Evolutionary conservation across 2,329 filamentous ascomycete species (phyloP), one percentile per base, ranked within the genome.

Genomic region (Trichophyton rubrum): DNA sequence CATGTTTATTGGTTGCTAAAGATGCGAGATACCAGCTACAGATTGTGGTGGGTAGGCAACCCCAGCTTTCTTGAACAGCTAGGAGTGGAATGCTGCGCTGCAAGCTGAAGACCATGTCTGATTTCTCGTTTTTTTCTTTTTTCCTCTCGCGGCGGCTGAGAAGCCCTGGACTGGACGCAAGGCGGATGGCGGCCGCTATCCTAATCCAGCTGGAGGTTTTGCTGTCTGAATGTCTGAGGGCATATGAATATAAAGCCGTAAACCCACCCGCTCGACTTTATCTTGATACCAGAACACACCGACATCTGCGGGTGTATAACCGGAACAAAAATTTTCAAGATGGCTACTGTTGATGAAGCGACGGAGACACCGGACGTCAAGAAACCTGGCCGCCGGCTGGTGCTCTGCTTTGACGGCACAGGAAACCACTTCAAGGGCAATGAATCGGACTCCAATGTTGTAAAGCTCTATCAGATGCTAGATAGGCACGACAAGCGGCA

Each of bases 391-490:
- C 63, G 64, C 2, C 64, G 64, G 24, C 61, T 66, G 30, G 64
- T 65, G 17, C 64, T 66, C 15, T 66, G 64, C 55, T 66, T 66
- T 40, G 64, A 66, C 63, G 69, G 68, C 33, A 71, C 69, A n/a
- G 69, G 69, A 11, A 68, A 70, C 57, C 58, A 62, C 41, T 71
- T 67, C 60, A 62, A 63, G 5, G 69, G 65, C 22, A 65, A 66
- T 59, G 75, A 77, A 61, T 71, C 74, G 3, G 80, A 82, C 66
- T 81, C 79, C 15, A 82, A 82, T 59, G 77, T 82, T 1, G 76
- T 82, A 59, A 82, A 81, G 66, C 69, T 82, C 8, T 71, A 69
- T 60, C 61, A 71, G 30, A 71, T 72, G 68, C 64, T 82, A 22
- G 77, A 81, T 57, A 61, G 64, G 2, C 58, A 61, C 40, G 59